These are phyloP conservation scores for Malus asiatica DNA, from an alignment of 306 rosid species.

Conservation along the genomic window DNA sequence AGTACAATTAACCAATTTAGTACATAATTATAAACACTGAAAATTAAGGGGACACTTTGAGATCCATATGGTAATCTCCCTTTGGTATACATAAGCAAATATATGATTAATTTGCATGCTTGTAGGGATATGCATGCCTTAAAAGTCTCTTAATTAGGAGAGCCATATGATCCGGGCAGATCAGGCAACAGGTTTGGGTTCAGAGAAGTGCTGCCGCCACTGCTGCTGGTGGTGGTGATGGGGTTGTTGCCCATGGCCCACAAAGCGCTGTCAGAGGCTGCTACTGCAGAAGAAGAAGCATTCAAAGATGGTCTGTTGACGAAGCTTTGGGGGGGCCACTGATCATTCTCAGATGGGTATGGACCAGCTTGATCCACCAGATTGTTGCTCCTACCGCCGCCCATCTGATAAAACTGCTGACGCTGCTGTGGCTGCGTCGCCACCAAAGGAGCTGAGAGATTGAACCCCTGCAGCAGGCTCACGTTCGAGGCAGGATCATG, in stretches of 20 bases:
- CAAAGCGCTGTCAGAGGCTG: slow-evolving; percentile 12
- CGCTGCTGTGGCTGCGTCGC: neutral
- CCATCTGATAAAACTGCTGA: slow-evolving; percentile 16
- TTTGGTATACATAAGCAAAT: neutral
- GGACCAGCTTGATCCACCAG: neutral
- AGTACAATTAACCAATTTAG: neutral
- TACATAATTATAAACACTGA: slow-evolving; percentile 9
- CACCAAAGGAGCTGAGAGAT: slow-evolving; percentile 10
- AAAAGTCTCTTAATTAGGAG: slow-evolving; percentile 29
- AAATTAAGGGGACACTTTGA: neutral
- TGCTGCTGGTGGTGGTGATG: slow-evolving; percentile 6
- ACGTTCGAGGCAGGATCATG: slow-evolving; percentile 22
- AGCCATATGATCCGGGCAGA: slow-evolving; percentile 22
- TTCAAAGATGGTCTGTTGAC: slow-evolving; percentile 1
- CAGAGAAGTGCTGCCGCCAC: slow-evolving; percentile 8
- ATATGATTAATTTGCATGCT: neutral
- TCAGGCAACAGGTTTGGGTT: slow-evolving; percentile 36
- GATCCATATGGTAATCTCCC: slow-evolving; percentile 1
- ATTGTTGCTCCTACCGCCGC: slow-evolving; percentile 9
- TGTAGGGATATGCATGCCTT: neutral
- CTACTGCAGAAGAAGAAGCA: neutral
- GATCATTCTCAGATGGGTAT: neutral
- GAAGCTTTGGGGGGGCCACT: slow-evolving; percentile 34
- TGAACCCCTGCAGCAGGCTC: slow-evolving; percentile 38
- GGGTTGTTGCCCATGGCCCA: slow-evolving; percentile 30